These are phyloP conservation scores for Dacryopinax primogenitus DNA, from an alignment of 768 basidiomycete genomes.

Conservation along the genomic window DNA sequence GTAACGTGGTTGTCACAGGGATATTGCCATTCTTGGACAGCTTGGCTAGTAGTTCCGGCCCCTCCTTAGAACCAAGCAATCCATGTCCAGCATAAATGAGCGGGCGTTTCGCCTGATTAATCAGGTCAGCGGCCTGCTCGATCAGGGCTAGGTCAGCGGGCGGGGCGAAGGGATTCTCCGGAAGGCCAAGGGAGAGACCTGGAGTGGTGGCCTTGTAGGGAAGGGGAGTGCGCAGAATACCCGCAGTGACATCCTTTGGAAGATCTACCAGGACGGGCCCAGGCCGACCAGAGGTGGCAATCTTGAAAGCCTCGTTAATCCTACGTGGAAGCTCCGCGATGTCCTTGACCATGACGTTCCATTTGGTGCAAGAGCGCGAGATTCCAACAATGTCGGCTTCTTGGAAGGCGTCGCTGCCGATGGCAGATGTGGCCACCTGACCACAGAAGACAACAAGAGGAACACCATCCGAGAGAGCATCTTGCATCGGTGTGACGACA, in stretches of 20 bases:
- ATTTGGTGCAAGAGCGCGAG: constrained; percentile 93
- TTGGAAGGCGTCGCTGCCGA: constrained; percentile 98
- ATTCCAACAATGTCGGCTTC: constrained; percentile 97
- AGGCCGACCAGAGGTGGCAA: constrained; percentile 90
- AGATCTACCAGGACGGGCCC: constrained; percentile 97
- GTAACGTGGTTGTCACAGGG: constrained; percentile 91
- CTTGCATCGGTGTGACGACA: constrained; percentile 95
- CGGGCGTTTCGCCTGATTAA: constrained; percentile 83
- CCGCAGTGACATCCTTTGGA: constrained; percentile 97
- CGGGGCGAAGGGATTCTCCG: constrained; percentile 55
- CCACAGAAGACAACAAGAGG: constrained; percentile 93
- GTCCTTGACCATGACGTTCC: constrained; percentile 99
- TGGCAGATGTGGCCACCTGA: constrained; percentile 97
- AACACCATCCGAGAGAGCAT: constrained; percentile 86
- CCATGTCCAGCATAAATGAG: constrained; percentile 90
- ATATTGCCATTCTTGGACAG: constrained; percentile 80
- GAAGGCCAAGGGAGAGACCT: constrained; percentile 58
- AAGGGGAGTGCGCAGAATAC: constrained; percentile 71
- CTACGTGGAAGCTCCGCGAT: constrained; percentile 85
- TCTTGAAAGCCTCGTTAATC: constrained; percentile 99
- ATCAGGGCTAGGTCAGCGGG: constrained; percentile 56
- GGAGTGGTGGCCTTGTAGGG: constrained; percentile 79
- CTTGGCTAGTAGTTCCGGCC: constrained; percentile 66
- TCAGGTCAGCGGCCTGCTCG: constrained; percentile 71
- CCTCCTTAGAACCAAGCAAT: constrained; percentile 65